Evolutionary conservation across 768 basidiomycete genomes (phyloP), one percentile per base, ranked within the genome.

Genomic region (Cyclocybe aegerita): DNA sequence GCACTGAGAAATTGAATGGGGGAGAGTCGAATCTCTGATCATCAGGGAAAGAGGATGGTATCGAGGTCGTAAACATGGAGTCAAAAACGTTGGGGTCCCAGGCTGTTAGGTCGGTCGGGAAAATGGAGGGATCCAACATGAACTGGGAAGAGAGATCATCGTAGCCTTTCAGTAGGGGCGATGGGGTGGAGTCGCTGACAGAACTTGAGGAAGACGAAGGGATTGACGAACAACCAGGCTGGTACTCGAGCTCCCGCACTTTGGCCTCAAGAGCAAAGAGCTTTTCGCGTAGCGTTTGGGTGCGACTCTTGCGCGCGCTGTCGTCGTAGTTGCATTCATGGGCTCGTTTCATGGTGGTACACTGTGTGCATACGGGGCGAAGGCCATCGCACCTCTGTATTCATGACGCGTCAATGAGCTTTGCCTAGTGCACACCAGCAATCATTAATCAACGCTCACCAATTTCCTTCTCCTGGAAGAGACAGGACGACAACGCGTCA

Each of bases 321-420:
- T 85, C 82, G 57, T 84, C 80, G 67, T 83, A 86, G 47, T 75
- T 65, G 62, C 84, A 85, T 43, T 79, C 75, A 17, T 72, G 66
- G 4, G 66, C 63, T 17, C 82, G 66, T 60, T 77, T 78, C 67
- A 81, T 77, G 54, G 80, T 78, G 53, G 65, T 64, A 58, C 83
- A 86, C 57, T 81, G 80, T 15, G 67, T 64, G 59, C 83, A 85
- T 33, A 76, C 69, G 11, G 83, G 83, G 36, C 79, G 78, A 17
- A 61, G 63, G 12, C 81, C 81, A 58, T 83, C 81, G 60, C 83
- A 86, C 78, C 80, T 79, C 83, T 85, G 55, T 9, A 34, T 39
- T n/a, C 42, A 30, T 43, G 16, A 49, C 39, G 12, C 41, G 43
- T 23, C 17, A 39, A 46, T 39, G 10, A 43, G 36, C 41, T 11